Base-by-base conservation (phyloP, 2,329 filamentous ascomycete genomes). In the Neophaeococcomyces aloes region DNA sequence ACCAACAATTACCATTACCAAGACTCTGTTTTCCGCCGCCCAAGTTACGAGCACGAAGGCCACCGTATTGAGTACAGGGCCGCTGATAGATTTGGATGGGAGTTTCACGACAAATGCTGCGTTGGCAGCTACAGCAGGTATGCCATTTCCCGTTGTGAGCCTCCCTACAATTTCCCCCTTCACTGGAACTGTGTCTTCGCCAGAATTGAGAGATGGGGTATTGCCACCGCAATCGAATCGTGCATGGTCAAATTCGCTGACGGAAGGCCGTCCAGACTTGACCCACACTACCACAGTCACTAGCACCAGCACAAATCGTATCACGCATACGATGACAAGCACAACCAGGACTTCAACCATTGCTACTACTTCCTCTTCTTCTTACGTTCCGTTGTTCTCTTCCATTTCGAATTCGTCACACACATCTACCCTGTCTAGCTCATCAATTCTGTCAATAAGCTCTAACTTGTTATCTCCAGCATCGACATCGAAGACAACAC, bases 1-100 rank as follows among this genome's bases (percentile, higher is more conserved):
- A 21, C 31, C 39, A n/a, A 42, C 39, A 13, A 30, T 42, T 6
- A 42, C 39, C 11, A 35, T 42, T 18, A 42, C 31, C 10, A 42
- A 34, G 19, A 42, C 39, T 14, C 18, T 42, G 31, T 42, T 42
- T 23, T 27, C 39, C 17, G 30, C 31, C 15, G 21, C 30, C 7
- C 30, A 33, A 25, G 23, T 35, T 2, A 42, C 31, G 18, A 29
- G 30, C 39, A 42, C 39, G 13, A 27, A 19, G 18, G 11, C 39
- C n/a, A 18, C 11, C 10, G 21, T 3, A 6, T 4, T 8, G 21
- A 27, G 6, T 27, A 23, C 36, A 29, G 19, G 11, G 6, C 30
- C 6, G 27, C 14, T 30, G 15, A n/a, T 21, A 42, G 21, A 30
- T 35, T 29, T 31, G 18, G 8, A 3, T 17, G 15, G n/a, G 14